phyloP scores from a whole-genome alignment of 1,139 yeast genomes.

The Pichia sp. region DNA sequence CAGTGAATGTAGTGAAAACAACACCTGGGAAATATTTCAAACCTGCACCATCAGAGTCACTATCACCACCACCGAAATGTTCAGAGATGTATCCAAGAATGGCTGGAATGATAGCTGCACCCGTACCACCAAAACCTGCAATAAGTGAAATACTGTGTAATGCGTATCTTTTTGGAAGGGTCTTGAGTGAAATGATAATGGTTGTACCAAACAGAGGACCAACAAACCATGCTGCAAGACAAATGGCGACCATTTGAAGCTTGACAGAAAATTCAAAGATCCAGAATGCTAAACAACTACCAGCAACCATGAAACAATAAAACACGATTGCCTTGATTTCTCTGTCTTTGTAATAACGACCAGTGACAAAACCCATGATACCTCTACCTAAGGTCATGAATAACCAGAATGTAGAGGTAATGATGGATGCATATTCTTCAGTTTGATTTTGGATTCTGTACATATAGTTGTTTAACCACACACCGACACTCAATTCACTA shows the following conservation, averaged over 20 bases:
- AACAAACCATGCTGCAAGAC: conserved; percentile 61
- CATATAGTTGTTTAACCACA: conserved; percentile 63
- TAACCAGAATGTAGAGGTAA: conserved; percentile 65
- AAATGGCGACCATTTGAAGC: conserved; percentile 40
- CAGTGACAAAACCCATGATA: conserved; percentile 59
- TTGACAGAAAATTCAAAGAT: conserved; percentile 17
- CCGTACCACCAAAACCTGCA: conserved; percentile 79
- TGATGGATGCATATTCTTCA: conserved; percentile 51
- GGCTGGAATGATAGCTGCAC: conserved; percentile 73
- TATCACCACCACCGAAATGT: conserved; percentile 19
- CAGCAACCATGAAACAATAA: conserved; percentile 34
- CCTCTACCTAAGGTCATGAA: conserved; percentile 66
- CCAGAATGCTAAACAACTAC: conserved; percentile 25
- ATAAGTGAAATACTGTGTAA: conserved; percentile 72
- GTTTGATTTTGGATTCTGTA: conserved; percentile 46
- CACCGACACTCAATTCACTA: conserved; percentile 65
- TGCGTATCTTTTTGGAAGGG: conserved; percentile 60
- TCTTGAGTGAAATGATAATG: conserved; percentile 59
- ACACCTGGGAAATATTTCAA: conserved; percentile 30
- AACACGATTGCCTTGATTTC: conserved; percentile 47
- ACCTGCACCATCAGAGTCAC: conserved; percentile 25
- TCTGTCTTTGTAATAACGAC: conserved; percentile 45
- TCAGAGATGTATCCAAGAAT: conserved; percentile 46
- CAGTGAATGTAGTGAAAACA: conserved; percentile 22
- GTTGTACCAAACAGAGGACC: conserved; percentile 86